phyloP scores from a whole-genome alignment of 495 filamentous ascomycete genomes.

The Amniculicola lignicola region DNA sequence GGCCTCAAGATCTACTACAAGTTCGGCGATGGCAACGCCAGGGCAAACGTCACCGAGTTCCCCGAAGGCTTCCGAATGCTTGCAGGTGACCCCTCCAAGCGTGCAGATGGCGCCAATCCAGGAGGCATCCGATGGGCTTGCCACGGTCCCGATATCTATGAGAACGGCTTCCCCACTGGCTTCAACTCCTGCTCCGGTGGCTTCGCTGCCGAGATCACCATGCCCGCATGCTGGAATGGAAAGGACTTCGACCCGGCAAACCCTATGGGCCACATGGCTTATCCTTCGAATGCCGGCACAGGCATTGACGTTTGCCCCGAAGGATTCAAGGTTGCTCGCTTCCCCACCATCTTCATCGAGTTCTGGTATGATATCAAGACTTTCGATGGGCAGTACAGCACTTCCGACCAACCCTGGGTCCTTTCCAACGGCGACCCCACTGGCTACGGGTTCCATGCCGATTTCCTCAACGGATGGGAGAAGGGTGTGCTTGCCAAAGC shows the following conservation, averaged over 20 bases:
- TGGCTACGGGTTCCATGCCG: constrained; percentile 31
- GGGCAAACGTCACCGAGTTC: constrained; percentile 25
- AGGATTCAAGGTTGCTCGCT: constrained; percentile 14
- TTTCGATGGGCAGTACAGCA: constrained; percentile 29
- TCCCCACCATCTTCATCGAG: constrained; percentile 34
- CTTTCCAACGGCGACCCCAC: constrained; percentile 32
- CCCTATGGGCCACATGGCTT: constrained; percentile 31
- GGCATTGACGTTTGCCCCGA: constrained; percentile 23
- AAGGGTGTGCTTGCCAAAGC: constrained; percentile 31
- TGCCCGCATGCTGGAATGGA: constrained; percentile 34
- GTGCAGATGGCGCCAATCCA: constrained; percentile 11
- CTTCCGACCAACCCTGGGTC: constrained; percentile 23
- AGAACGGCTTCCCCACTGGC: constrained; percentile 27
- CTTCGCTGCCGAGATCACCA: constrained; percentile 29
- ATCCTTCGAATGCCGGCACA: constrained; percentile 9
- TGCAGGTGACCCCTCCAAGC: constrained; percentile 22
- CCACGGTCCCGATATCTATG: constrained; percentile 27
- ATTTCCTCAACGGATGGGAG: constrained; percentile 35
- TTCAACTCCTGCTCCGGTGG: constrained; percentile 32
- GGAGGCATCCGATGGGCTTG: constrained; percentile 27
- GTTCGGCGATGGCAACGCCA: constrained; percentile 28
- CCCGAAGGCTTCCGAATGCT: constrained; percentile 29
- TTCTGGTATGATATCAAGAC: constrained; percentile 33
- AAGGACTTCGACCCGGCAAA: constrained; percentile 21
- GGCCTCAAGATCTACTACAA: constrained; percentile 34